Base-by-base conservation (phyloP, 257 asterid genomes). In the Solanum tarapatanum region DNA sequence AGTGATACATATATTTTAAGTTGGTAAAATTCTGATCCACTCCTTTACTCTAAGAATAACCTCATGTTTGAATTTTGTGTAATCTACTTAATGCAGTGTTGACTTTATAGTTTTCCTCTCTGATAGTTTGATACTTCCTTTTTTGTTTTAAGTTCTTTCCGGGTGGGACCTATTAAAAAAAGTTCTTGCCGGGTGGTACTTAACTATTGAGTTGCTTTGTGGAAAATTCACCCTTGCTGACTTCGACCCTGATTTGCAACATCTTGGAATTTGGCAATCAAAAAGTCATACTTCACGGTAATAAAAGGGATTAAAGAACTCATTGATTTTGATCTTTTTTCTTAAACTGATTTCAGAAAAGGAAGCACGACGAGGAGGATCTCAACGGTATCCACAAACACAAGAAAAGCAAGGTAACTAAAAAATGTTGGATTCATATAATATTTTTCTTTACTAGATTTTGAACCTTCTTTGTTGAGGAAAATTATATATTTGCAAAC, bases 341-440 rank as follows among this genome's bases (percentile, higher is more conserved):
- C 36, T 79, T 26, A 14, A 6, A 33, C 17, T 85, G 86, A 72
- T 87, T 90, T 55, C 92, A 95, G 98, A 95, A 91, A 88, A 94
- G 93, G 94, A 95, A 93, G 93, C 95, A 86, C 8, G 95, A 92
- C 11, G 94, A 93, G 84, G 94, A 92, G 83, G 98, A 90, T 76
- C 93, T 91, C 74, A 74, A 87, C 74, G 89, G 87, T 91, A 92
- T 89, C 77, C 92, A 93, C 90, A 94, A 88, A 87, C 95, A 93
- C 94, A 93, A 92, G 94, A 94, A 89, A 91, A 93, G 95, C 90
- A 95, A 95, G 98, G 97, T 94, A 90, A 30, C 37, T 51, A 26
- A 60, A 55, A 41, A 69, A 58, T 55, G 6, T 35, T 33, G 64
- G 39, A 30, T 88, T 86, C 66, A 84, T 73, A 8, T 60, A 14